These are phyloP conservation scores for Lasiosphaeria hispida DNA, from an alignment of 495 filamentous ascomycete genomes.

Conservation along the genomic window DNA sequence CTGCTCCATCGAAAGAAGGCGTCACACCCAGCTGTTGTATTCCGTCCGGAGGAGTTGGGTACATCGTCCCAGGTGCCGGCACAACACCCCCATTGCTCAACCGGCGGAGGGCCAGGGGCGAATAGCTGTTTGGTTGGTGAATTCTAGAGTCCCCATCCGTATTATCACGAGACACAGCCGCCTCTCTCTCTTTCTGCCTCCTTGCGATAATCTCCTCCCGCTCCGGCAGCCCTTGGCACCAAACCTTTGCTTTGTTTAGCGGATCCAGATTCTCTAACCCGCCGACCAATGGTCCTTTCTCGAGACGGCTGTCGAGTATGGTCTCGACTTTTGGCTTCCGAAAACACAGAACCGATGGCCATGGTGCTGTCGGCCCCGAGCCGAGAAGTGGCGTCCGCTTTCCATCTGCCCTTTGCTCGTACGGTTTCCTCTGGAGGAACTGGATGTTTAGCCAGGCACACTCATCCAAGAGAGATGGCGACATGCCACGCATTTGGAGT, in stretches of 20 bases:
- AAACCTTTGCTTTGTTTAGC: constrained; percentile 64
- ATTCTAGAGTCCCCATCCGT: constrained; percentile 37
- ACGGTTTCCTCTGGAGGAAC: constrained; percentile 33
- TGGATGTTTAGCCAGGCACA: constrained; percentile 38
- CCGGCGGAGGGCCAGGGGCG: constrained; percentile 45
- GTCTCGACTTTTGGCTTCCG: constrained; percentile 34
- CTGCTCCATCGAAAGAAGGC: constrained; percentile 49
- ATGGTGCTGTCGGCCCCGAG: constrained; percentile 38
- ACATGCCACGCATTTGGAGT: constrained; percentile 43
- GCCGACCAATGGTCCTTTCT: constrained; percentile 12
- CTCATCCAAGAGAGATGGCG: constrained; percentile 33
- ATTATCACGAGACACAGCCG: constrained; percentile 43
- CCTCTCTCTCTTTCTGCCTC: constrained; percentile 54
- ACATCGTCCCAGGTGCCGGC: constrained; percentile 62
- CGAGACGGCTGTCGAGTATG: constrained; percentile 15
- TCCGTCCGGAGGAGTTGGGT: constrained; percentile 85
- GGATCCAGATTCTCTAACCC: constrained; percentile 52
- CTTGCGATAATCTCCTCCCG: constrained; percentile 45
- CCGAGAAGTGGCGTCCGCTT: constrained; percentile 38
- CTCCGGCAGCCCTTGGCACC: constrained; percentile 54
- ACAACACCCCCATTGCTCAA: constrained; percentile 51
- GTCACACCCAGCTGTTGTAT: constrained; percentile 48
- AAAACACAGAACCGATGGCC: constrained; percentile 53
- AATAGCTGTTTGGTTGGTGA: constrained; percentile 35
- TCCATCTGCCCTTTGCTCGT: constrained; percentile 41